Conservation (phyloP, 2,329 filamentous ascomycete genomes). For the Epichloe gansuensis region DNA sequence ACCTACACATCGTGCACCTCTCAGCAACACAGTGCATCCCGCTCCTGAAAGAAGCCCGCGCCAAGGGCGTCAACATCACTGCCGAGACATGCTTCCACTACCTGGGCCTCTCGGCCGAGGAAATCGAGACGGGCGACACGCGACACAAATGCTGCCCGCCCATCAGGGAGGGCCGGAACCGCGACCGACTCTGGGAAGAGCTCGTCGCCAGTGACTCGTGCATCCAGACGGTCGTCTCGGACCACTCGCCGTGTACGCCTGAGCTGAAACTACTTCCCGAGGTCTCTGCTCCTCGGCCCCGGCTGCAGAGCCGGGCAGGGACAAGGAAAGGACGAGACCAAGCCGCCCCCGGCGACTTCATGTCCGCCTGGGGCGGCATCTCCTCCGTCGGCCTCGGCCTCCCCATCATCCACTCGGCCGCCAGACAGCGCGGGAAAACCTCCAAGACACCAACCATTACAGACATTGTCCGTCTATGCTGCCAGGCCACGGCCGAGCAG, state of each 20-base stretch:
- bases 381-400: slow-evolving; percentile 86
- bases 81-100: slow-evolving; percentile 97
- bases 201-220: slow-evolving; percentile 59
- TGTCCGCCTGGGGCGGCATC: slow-evolving; percentile 92
- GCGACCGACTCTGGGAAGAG: slow-evolving; percentile 79
- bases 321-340: neutral
- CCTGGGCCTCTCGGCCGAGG: slow-evolving; percentile 70
- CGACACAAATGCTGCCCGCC: slow-evolving; percentile 92
- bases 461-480: slow-evolving; percentile 78
- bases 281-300: slow-evolving; percentile 33
- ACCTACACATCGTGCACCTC: slow-evolving; percentile 87
- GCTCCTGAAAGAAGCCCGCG: slow-evolving; percentile 60
- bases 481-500: slow-evolving; percentile 74
- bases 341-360: slow-evolving; percentile 62
- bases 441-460: slow-evolving; percentile 42
- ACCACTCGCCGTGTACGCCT: slow-evolving; percentile 93
- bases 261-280: slow-evolving; percentile 79
- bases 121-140: slow-evolving; percentile 74
- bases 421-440: slow-evolving; percentile 45
- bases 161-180: slow-evolving; percentile 70
- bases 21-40: slow-evolving; percentile 84
- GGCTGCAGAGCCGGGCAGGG: neutral
- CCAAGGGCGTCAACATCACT: slow-evolving; percentile 69
- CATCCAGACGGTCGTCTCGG: slow-evolving; percentile 83
- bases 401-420: slow-evolving; percentile 77